phyloP scores from a whole-genome alignment of 257 asterid genomes.

The Nicotiana otophora region DNA sequence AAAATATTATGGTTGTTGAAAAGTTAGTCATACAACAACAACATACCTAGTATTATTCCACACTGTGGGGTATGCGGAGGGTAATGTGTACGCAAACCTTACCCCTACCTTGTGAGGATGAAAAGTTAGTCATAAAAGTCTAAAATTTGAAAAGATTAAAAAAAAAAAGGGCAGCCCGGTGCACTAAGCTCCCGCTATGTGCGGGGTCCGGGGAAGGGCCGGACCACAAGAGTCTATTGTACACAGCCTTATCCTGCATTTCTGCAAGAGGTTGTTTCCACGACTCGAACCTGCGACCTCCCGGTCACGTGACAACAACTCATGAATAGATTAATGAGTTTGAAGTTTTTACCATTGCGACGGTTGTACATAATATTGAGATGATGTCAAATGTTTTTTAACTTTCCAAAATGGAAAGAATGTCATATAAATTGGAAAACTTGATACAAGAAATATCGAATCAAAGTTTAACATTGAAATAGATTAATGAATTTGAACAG shows the following conservation, averaged over 20 bases:
- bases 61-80: no score
- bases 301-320: no score
- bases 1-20: neutral
- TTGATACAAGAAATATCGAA: neutral
- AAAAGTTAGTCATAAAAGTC: neutral
- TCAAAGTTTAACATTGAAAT: neutral
- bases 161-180: no score
- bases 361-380: neutral
- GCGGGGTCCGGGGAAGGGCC: no score
- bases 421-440: neutral
- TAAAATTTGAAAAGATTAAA: neutral
- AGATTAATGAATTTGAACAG: slow-evolving; percentile 1
- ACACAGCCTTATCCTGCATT: no score
- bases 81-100: no score
- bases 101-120: no score
- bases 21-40: neutral
- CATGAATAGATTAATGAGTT: neutral
- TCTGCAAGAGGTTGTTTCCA: no score
- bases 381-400: neutral
- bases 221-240: no score
- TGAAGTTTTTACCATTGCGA: neutral
- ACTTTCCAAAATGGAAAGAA: neutral
- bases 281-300: no score
- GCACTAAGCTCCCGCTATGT: no score
- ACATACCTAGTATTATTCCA: no score